Evolutionary conservation across 192 early-diverging fungal genomes (phyloP).

Genomic region (Umbelopsis sp.): DNA sequence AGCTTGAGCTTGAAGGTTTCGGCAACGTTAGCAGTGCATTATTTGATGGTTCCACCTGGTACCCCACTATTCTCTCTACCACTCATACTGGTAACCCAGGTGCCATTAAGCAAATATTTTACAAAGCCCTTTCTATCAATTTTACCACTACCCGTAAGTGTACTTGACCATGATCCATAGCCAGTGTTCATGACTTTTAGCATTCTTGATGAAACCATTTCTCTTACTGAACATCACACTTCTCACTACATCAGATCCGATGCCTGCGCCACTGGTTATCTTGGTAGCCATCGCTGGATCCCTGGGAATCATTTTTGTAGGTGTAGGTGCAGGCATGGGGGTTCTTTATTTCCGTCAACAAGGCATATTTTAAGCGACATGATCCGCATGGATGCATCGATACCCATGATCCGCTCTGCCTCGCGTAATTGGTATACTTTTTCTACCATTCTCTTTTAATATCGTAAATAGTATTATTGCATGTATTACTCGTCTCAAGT

Average conservation of each 20-base stretch:
- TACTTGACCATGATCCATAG: neutral
- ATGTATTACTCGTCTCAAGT: neutral
- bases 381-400: too few relatives aligned
- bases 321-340: conserved; percentile 58
- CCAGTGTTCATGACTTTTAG: neutral
- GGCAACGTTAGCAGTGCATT: conserved; percentile 47
- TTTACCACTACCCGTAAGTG: conserved; percentile 22
- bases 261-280: conserved; percentile 63
- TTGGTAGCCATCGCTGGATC: conserved; percentile 71
- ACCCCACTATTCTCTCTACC: conserved; percentile 43
- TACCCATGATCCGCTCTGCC: neutral
- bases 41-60: conserved; percentile 50
- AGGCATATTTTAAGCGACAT: neutral
- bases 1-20: conserved; percentile 38
- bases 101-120: conserved; percentile 26
- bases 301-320: conserved; percentile 62
- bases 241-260: conserved; percentile 24
- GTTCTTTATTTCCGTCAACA: neutral
- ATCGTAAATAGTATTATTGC: neutral
- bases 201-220: neutral
- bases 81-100: conserved; percentile 29
- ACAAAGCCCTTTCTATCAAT: conserved; percentile 5
- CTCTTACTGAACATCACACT: too few relatives aligned
- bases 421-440: neutral
- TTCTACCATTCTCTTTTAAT: neutral